A percentile compares a stretch with the other conserved stretches of the same genome.
Conservation (phyloP, 495 filamentous ascomycete genomes). For the Aspergillus wentii region DNA sequence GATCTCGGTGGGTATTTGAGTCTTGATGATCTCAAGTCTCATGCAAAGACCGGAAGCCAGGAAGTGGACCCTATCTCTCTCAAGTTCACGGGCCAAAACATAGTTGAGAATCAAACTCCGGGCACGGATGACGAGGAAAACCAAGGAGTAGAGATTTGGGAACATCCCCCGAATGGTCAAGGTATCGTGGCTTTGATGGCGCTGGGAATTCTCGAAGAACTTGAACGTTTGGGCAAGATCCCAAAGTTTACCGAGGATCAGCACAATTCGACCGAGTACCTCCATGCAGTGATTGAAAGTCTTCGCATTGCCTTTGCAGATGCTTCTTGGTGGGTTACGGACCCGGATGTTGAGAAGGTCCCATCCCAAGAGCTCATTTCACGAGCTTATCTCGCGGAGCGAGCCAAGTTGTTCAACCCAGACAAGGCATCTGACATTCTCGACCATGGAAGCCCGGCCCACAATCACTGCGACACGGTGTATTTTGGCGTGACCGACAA, state of each 20-base stretch:
- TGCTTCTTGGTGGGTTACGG: constrained; percentile 82
- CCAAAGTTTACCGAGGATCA: constrained; percentile 60
- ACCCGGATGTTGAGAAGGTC: constrained; percentile 64
- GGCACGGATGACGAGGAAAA: constrained; percentile 41
- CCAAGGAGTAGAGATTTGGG: constrained; percentile 80
- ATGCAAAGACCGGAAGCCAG: constrained; percentile 70
- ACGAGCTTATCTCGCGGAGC: constrained; percentile 58
- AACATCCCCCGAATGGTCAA: constrained; percentile 97
- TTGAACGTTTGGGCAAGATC: constrained; percentile 70
- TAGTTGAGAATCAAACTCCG: constrained; percentile 40
- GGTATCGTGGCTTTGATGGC: constrained; percentile 94
- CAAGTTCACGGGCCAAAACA: constrained; percentile 66
- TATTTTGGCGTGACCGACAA: constrained; percentile 83
- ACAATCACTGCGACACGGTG: constrained; percentile 79
- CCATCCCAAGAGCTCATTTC: constrained; percentile 60
- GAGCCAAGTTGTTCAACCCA: constrained; percentile 65
- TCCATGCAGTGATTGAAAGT: constrained; percentile 85
- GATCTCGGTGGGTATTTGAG: constrained; percentile 74
- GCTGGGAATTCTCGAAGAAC: constrained; percentile 80
- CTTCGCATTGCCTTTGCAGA: constrained; percentile 93
- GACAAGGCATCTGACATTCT: constrained; percentile 49
- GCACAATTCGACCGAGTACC: constrained; percentile 74
- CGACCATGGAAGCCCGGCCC: constrained; percentile 62
- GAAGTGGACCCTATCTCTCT: constrained; percentile 76
- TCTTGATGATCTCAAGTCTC: constrained; percentile 73